Evolutionary conservation across 371 early-diverging fungal species (phyloP).

Genomic region (Amoeboaphelidium protococcarum): DNA sequence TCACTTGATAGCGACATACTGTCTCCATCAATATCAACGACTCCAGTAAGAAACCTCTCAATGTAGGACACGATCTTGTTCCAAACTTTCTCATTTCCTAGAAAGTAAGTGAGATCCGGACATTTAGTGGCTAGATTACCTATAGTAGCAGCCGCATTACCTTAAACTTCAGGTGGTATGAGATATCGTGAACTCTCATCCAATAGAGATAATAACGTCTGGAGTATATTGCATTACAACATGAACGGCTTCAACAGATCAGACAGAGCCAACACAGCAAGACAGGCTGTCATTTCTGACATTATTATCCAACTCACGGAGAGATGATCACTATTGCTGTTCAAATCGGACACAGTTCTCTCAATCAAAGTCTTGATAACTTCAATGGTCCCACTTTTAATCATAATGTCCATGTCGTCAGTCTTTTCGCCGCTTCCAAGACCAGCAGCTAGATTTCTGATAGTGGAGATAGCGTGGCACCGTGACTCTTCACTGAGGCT

Average conservation of each 20-base stretch:
- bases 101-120: no score
- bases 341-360: slow-evolving; percentile 18
- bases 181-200: no score
- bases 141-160: slow-evolving; percentile 61
- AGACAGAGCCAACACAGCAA: slow-evolving; percentile 53
- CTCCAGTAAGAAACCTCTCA: no score
- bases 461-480: slow-evolving; percentile 45
- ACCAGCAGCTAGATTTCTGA: slow-evolving; percentile 61
- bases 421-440: slow-evolving; percentile 2
- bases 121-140: slow-evolving; percentile 49
- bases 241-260: slow-evolving; percentile 35
- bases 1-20: no score
- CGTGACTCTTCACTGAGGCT: slow-evolving; percentile 13
- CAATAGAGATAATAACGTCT: slow-evolving; percentile 43
- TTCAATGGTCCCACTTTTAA: slow-evolving; percentile 51
- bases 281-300: slow-evolving; percentile 62
- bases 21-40: no score
- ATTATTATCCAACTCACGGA: slow-evolving; percentile 16
- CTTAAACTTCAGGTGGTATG: slow-evolving; percentile 22
- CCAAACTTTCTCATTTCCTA: no score
- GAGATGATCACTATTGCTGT: not conserved
- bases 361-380: slow-evolving; percentile 32
- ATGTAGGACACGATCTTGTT: no score
- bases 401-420: slow-evolving; percentile 19
- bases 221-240: slow-evolving; percentile 26